Base-by-base conservation (phyloP, 371 early-diverging fungal genomes). In the Mortierella sp. region DNA sequence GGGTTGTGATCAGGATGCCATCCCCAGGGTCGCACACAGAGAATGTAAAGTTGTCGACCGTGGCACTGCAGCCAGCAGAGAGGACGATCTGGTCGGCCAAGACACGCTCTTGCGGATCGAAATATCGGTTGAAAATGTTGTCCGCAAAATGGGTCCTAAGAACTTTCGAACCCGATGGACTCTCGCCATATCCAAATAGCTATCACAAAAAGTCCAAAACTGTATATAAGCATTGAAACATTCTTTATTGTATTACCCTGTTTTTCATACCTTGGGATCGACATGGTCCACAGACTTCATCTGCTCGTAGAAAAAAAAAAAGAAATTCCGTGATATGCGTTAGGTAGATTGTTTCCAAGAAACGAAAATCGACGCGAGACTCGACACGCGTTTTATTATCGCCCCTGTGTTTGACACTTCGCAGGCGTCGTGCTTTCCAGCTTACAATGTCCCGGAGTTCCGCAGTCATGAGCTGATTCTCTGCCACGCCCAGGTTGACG, bases 401-500 rank as follows among this genome's bases (percentile, higher is more conserved):
- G 19, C 23, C 23, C 27, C 24, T 27, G 26, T n/a, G n/a, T n/a
- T n/a, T n/a, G n/a, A n/a, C n/a, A n/a, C n/a, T n/a, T n/a, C n/a
- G n/a, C n/a, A n/a, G n/a, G n/a, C n/a, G n/a, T 42, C 42, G 2
- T 21, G 24, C 15, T 26, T 19, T 17, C 30, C 4, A 19, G 60
- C 76, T 62, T 66, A 89, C 86, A 73, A 85, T 87, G 26, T 82
- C 79, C 14, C 78, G 34, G 2, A 89, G 58, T 9, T 83, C 75
- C 0, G 75, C 58, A 26, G 60, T 64, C 80, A 90, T 84, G 30
- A 91, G 86, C 39, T 81, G 70, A 67, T 92, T 94, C 55, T 89
- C 90, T 23, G 94, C 94, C 4, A 90, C 76, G 17, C 93, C 93
- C 2, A 92, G 80, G 56, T 92, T 92, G 60, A 93, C 78, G 56